Percentiles rank a stretch among this genome's conserved stretches.
Evolutionary conservation across 1,284 basidiomycete species (phyloP).

Genomic region (Rhodotorula mucilaginosa): DNA sequence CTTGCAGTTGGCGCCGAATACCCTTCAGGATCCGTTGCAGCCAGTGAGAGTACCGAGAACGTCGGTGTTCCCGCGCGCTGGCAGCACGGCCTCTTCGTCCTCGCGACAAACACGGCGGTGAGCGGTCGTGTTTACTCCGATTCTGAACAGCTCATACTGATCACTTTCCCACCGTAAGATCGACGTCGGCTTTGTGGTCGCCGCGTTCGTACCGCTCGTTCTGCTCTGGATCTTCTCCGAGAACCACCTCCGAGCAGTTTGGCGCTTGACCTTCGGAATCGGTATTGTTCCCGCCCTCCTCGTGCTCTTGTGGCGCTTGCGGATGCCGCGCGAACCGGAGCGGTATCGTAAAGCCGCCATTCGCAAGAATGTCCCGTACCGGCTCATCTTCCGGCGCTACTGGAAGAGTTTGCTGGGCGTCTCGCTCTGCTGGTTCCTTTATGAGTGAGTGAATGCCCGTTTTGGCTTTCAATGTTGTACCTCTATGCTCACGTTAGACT

Average conservation of each 20-base stretch:
- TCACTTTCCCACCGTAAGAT: conserved; percentile 51
- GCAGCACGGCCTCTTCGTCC: conserved; percentile 80
- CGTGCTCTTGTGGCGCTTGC: conserved; percentile 81
- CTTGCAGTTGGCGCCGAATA: conserved; percentile 7
- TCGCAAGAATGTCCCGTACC: conserved; percentile 69
- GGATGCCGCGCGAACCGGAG: conserved; percentile 71
- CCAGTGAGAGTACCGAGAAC: conserved; percentile 85
- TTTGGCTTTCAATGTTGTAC: background rate
- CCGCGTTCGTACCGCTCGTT: conserved; percentile 71
- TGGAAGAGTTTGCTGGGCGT: conserved; percentile 53
- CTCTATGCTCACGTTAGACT: background rate
- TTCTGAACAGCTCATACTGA: background rate
- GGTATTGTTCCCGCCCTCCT: conserved; percentile 75
- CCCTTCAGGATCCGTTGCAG: conserved; percentile 75
- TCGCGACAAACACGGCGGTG: conserved; percentile 66
- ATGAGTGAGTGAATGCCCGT: conserved; percentile 53
- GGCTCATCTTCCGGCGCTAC: conserved; percentile 76
- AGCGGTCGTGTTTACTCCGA: background rate
- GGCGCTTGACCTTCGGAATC: conserved; percentile 85
- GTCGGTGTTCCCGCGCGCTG: conserved; percentile 66
- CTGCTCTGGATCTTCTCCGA: conserved; percentile 83
- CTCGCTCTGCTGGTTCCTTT: conserved; percentile 64
- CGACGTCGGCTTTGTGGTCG: conserved; percentile 79
- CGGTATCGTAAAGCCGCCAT: conserved; percentile 71
- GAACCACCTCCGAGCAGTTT: conserved; percentile 75